A percentile compares a stretch with the other conserved stretches of the same genome.
These are phyloP conservation scores for Nadsonia fulvescens DNA, from an alignment of 805 yeast genomes.

Conservation along the genomic window DNA sequence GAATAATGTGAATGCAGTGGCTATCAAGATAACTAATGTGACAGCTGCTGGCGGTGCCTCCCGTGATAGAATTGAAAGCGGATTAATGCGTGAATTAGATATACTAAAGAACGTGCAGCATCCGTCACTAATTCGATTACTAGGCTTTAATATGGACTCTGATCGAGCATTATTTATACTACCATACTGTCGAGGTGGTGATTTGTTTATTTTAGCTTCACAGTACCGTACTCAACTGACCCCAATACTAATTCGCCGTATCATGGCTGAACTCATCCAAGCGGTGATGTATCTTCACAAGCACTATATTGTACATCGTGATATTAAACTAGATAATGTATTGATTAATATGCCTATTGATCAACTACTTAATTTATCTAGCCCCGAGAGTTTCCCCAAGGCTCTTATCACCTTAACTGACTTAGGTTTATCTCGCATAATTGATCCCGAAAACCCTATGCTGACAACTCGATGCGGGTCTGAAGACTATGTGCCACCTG, in stretches of 20 bases:
- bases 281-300: constrained; percentile 61
- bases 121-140: constrained; percentile 49
- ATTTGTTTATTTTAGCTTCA: constrained; percentile 48
- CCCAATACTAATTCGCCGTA: constrained; percentile 34
- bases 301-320: constrained; percentile 65
- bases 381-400: constrained; percentile 9
- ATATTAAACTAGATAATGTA: constrained; percentile 75
- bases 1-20: constrained; percentile 25
- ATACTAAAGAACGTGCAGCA: constrained; percentile 36
- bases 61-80: constrained; percentile 36
- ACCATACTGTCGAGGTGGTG: constrained; percentile 75
- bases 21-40: constrained; percentile 48
- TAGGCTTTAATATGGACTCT: constrained; percentile 23
- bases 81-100: constrained; percentile 55
- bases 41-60: constrained; percentile 24
- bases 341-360: constrained; percentile 25
- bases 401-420: constrained; percentile 55
- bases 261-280: constrained; percentile 50
- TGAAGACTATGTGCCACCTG: constrained; percentile 93
- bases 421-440: constrained; percentile 67
- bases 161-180: constrained; percentile 34
- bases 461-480: constrained; percentile 87
- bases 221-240: constrained; percentile 25
- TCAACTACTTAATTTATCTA: constrained; percentile 15
- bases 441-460: constrained; percentile 41